A percentile compares a stretch with the other conserved stretches of the same genome.
Evolutionary conservation across 169 alveolate species (phyloP).

Genomic region (Cardiosporidium cionae): DNA sequence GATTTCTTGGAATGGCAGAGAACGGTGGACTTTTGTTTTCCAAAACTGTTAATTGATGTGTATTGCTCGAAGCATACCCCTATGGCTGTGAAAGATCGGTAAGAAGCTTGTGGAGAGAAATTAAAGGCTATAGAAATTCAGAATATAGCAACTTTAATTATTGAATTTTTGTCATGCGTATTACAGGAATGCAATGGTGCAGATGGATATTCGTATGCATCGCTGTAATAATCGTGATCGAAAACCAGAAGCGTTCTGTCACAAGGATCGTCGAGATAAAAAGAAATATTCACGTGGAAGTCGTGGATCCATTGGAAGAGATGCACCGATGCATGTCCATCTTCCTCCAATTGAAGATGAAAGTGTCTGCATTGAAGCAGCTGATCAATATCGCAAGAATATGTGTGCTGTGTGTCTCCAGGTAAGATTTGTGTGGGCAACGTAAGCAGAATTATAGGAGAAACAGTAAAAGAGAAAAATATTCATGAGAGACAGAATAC

Average conservation of each 20-base stretch:
- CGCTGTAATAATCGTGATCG: not conserved
- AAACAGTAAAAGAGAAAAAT: no score
- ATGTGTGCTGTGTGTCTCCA: not conserved
- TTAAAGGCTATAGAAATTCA: no score
- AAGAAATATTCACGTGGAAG: not conserved
- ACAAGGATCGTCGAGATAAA: not conserved
- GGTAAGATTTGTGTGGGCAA: no score
- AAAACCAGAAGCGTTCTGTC: not conserved
- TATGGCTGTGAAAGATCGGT: not conserved
- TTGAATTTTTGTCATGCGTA: no score
- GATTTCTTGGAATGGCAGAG: conserved; percentile 6
- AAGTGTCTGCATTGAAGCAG: not conserved
- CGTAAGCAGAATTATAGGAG: no score
- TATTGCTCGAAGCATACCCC: conserved; percentile 31
- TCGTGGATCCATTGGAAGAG: not conserved
- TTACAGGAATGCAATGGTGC: not conserved
- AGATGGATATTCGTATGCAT: not conserved
- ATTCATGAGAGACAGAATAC: no score
- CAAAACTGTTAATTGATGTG: conserved; percentile 6
- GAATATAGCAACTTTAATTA: no score
- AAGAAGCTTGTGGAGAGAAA: not conserved
- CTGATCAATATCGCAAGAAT: not conserved
- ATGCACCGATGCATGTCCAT: not conserved
- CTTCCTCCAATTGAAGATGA: not conserved
- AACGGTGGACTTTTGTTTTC: conserved; percentile 25